Conservation (phyloP, 129 eudicot genomes). For the Tagetes erecta region DNA sequence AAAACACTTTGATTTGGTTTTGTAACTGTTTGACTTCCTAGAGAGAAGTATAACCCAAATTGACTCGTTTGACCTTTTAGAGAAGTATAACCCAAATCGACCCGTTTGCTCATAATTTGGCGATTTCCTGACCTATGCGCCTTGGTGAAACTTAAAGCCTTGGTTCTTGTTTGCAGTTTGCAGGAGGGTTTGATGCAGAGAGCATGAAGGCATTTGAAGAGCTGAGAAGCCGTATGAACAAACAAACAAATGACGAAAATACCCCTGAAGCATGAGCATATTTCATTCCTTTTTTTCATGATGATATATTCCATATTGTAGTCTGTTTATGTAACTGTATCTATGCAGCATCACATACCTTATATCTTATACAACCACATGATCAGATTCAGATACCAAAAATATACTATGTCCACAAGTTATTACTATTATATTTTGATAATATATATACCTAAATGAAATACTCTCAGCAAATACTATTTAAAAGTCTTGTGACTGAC, state of each 20-base stretch:
- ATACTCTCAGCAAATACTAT: too few relatives aligned
- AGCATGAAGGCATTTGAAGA: slow-evolving; percentile 99
- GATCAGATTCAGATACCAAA: slow-evolving; percentile 15
- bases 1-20: background rate
- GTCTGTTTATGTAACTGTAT: slow-evolving; percentile 27
- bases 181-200: slow-evolving; percentile 99
- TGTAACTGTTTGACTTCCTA: background rate
- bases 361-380: slow-evolving; percentile 28
- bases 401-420: slow-evolving; percentile 11
- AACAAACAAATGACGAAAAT: slow-evolving; percentile 49
- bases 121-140: background rate
- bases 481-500: too few relatives aligned
- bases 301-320: slow-evolving; percentile 24
- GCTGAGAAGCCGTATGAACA: slow-evolving; percentile 66
- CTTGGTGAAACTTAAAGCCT: background rate
- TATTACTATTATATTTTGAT: background rate
- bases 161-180: slow-evolving; percentile 66
- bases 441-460: too few relatives aligned
- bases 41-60: background rate
- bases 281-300: slow-evolving; percentile 22
- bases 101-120: background rate
- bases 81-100: slow-evolving; percentile 2
- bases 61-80: background rate
- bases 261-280: slow-evolving; percentile 44
- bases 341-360: slow-evolving; percentile 8